phyloP scores from a whole-genome alignment of 345 rosid genomes.

The Rhizophora apiculata region DNA sequence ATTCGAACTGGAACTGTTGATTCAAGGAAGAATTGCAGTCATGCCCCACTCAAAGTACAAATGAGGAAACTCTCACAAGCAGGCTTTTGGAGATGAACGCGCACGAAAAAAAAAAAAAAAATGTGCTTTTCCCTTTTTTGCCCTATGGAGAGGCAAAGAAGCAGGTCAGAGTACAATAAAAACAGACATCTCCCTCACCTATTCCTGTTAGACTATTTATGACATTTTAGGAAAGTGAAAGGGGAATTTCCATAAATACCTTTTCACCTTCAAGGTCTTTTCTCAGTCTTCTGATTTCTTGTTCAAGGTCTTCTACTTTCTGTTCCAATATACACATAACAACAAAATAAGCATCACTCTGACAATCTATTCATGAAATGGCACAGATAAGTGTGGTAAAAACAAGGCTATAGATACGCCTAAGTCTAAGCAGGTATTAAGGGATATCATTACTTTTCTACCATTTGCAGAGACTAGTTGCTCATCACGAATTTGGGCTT shows the following conservation, averaged over 20 bases:
- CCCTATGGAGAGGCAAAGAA: neutral
- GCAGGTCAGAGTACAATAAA: neutral
- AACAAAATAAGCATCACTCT: conserved; percentile 11
- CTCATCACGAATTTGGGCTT: conserved; percentile 73
- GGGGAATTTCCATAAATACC: conserved; percentile 48
- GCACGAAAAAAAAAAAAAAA: neutral
- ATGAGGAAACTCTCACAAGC: neutral
- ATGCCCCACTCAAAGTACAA: neutral
- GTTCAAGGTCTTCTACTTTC: conserved; percentile 82
- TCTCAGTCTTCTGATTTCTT: conserved; percentile 48
- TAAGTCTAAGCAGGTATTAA: conserved; percentile 5
- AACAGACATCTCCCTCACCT: neutral
- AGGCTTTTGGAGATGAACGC: neutral
- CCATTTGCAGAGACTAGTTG: conserved; percentile 58
- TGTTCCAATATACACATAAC: conserved; percentile 36
- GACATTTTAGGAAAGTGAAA: conserved; percentile 3
- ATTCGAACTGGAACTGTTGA: too few species aligned
- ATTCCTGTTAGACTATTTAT: neutral
- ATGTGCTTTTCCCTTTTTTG: too few species aligned
- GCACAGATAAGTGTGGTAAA: conserved; percentile 2
- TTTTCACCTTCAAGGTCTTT: conserved; percentile 80
- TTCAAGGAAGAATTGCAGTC: too few species aligned
- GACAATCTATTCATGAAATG: conserved; percentile 6
- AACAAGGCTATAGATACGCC: neutral
- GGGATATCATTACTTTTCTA: conserved; percentile 47